Conservation (phyloP, 257 asterid genomes). For the Nicotiana sylvestris region DNA sequence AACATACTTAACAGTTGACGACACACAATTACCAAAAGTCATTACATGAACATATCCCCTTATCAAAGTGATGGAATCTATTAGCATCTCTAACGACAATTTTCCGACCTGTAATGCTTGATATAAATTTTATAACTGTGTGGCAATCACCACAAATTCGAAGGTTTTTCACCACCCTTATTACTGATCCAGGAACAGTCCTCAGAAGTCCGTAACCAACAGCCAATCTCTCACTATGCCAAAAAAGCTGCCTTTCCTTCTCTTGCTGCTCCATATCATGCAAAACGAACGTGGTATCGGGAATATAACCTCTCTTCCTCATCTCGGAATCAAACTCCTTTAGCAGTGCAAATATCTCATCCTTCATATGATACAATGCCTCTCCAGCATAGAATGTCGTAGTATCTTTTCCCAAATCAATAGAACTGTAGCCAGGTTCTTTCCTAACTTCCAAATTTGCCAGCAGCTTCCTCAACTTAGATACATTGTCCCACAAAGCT, state of each 20-base stretch:
- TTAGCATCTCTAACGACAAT: conserved; percentile 65
- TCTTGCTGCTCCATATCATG: conserved; percentile 68
- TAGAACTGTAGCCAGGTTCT: conserved; percentile 72
- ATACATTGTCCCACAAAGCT: conserved; percentile 59
- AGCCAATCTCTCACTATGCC: conserved; percentile 86
- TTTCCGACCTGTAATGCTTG: conserved; percentile 39
- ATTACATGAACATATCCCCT: conserved; percentile 54
- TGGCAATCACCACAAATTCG: conserved; percentile 74
- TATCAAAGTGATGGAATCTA: conserved; percentile 65
- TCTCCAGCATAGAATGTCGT: conserved; percentile 72
- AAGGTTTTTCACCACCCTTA: conserved; percentile 62
- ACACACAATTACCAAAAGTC: conserved; percentile 52
- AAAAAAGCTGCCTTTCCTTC: conserved; percentile 76
- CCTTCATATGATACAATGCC: conserved; percentile 43
- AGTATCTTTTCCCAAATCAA: conserved; percentile 58
- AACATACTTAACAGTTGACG: not conserved
- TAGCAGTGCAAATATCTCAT: conserved; percentile 41
- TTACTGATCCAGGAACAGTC: conserved; percentile 39
- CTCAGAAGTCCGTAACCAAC: conserved; percentile 74
- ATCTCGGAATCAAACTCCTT: conserved; percentile 56
- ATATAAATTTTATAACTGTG: conserved; percentile 46
- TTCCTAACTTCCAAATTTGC: conserved; percentile 38
- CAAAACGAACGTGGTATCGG: conserved; percentile 55
- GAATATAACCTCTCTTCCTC: conserved; percentile 71
- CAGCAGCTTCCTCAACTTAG: conserved; percentile 54